Conservation (phyloP, 2,329 filamentous ascomycete genomes). For the Stromatinia cepivora region DNA sequence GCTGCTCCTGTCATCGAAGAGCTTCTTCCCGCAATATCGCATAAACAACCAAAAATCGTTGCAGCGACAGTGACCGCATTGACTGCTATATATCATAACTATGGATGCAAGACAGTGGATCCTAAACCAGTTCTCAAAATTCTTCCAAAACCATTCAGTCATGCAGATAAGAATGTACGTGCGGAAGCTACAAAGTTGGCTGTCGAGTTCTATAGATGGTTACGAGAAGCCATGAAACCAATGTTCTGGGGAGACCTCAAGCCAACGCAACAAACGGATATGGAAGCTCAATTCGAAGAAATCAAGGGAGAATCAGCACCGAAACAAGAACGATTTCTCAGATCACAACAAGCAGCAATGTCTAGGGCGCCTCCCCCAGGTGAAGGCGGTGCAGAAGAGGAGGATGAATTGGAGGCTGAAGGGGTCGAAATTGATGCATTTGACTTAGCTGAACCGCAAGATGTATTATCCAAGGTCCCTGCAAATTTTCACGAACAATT, state of each 20-base stretch:
- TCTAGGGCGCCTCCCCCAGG: conserved; percentile 65
- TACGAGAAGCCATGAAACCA: conserved; percentile 96
- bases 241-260: conserved; percentile 97
- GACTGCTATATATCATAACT: conserved; percentile 85
- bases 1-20: conserved; percentile 87
- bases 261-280: conserved; percentile 88
- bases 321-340: conserved; percentile 85
- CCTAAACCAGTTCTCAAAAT: conserved; percentile 88
- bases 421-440: conserved; percentile 74
- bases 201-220: conserved; percentile 94
- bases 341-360: conserved; percentile 83
- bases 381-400: conserved; percentile 59
- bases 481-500: conserved; percentile 80
- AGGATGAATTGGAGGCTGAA: conserved; percentile 56
- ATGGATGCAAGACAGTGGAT: conserved; percentile 90
- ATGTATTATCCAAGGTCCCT: conserved; percentile 79
- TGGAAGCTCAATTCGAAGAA: conserved; percentile 92
- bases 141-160: conserved; percentile 87
- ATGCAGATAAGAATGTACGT: conserved; percentile 97
- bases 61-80: conserved; percentile 73
- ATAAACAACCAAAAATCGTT: conserved; percentile 91
- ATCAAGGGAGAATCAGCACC: conserved; percentile 83
- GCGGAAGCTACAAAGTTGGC: conserved; percentile 89
- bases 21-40: conserved; percentile 74
- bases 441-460: conserved; percentile 81